phyloP scores from a whole-genome alignment of 805 yeast species.

The Blastobotrys mokoenaii region DNA sequence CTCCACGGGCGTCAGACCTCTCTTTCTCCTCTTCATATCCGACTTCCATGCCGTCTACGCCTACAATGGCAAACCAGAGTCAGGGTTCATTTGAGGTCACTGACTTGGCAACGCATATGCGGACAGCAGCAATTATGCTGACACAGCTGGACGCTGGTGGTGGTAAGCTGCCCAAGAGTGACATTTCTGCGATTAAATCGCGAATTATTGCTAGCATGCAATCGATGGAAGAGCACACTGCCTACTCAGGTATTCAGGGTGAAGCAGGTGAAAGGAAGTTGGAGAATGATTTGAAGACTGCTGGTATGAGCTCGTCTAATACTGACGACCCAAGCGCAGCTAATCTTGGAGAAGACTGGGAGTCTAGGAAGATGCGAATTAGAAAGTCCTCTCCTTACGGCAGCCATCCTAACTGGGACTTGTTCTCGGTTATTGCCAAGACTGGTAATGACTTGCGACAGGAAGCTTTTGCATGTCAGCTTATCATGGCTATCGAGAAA shows the following conservation, averaged over 20 bases:
- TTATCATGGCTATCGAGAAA: conserved; percentile 77
- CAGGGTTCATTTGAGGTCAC: conserved; percentile 29
- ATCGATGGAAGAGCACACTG: conserved; percentile 55
- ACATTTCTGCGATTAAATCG: conserved; percentile 58
- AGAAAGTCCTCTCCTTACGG: conserved; percentile 74
- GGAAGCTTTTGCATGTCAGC: conserved; percentile 95
- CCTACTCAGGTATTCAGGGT: conserved; percentile 43
- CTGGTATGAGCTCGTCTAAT: conserved; percentile 43
- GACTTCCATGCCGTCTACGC: conserved; percentile 7
- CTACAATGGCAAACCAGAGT: conserved; percentile 6
- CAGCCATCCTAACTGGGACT: conserved; percentile 84
- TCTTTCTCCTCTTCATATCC: conserved; percentile 30
- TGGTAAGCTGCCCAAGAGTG: conserved; percentile 40
- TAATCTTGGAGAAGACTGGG: conserved; percentile 91
- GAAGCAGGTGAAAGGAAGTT: conserved; percentile 86
- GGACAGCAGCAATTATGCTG: conserved; percentile 92
- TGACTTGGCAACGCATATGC: conserved; percentile 80
- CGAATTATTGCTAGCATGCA: conserved; percentile 68
- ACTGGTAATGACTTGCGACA: conserved; percentile 94
- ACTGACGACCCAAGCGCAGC: conserved; percentile 38
- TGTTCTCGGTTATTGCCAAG: conserved; percentile 91
- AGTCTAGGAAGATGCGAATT: conserved; percentile 68
- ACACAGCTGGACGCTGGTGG: conserved; percentile 64
- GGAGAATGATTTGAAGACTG: conserved; percentile 85
- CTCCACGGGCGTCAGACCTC: conserved; percentile 26